Evolutionary conservation across 306 rosid species (phyloP).

Genomic region (Gleditsia sinensis): DNA sequence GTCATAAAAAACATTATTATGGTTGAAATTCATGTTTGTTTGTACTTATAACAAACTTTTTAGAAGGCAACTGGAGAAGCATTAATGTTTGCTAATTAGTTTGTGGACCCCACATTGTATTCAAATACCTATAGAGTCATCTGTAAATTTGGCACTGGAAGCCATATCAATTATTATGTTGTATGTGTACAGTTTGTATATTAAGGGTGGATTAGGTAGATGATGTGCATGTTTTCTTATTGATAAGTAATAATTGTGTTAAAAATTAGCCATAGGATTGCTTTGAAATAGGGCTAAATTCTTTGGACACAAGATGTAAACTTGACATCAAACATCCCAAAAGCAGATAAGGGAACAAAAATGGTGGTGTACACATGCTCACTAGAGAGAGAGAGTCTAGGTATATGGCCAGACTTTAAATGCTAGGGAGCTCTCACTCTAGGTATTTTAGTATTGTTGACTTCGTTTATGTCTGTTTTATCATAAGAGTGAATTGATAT

Average conservation of each 20-base stretch:
- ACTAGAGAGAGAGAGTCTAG: not conserved
- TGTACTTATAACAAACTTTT: not conserved
- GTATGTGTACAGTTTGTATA: conserved; percentile 1
- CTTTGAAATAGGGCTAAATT: conserved; percentile 1
- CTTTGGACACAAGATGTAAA: not conserved
- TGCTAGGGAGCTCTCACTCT: conserved; percentile 1
- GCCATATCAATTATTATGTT: not conserved
- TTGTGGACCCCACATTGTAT: not conserved
- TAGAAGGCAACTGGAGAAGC: not conserved
- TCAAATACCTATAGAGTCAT: not conserved
- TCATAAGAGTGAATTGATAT: conserved; percentile 17
- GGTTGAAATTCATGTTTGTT: not conserved
- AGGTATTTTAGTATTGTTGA: conserved; percentile 11
- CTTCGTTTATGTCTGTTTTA: conserved; percentile 25
- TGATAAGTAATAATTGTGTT: not conserved
- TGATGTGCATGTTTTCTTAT: not conserved
- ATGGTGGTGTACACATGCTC: not conserved
- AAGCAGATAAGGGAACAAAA: not conserved
- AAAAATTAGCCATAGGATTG: not conserved
- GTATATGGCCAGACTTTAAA: not conserved
- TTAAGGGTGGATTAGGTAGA: not conserved
- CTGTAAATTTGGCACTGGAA: conserved; percentile 4
- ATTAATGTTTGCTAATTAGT: not conserved
- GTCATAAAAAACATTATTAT: not conserved
- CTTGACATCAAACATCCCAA: conserved; percentile 4